These are phyloP conservation scores for Neoscytalidium dimidiatum DNA, from an alignment of 2,329 filamentous ascomycete species.

Conservation along the genomic window DNA sequence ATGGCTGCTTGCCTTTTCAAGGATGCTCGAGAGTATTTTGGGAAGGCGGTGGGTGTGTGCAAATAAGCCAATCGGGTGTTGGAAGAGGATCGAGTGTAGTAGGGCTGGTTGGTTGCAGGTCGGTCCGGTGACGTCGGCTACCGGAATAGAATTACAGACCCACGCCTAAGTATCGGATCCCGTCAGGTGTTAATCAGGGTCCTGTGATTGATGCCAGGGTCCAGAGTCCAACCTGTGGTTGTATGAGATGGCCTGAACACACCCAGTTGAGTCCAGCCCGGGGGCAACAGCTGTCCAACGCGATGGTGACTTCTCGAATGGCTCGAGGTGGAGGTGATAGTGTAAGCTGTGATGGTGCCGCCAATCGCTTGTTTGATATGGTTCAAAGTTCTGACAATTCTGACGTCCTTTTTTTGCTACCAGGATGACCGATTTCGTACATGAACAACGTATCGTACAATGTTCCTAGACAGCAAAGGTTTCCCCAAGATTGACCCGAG, in stretches of 20 bases:
- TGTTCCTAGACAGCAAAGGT: background rate
- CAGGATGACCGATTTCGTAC: background rate
- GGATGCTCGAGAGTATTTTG: background rate
- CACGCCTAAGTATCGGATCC: background rate
- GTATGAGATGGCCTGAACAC: background rate
- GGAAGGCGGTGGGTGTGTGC: background rate
- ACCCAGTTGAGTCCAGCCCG: background rate
- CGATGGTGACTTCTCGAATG: background rate
- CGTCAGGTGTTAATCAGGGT: background rate
- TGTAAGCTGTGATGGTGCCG: background rate
- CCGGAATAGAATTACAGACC: background rate
- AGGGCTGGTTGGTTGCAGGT: background rate
- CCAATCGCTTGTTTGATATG: background rate
- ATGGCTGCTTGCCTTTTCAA: background rate
- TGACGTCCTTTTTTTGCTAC: background rate
- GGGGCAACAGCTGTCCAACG: background rate
- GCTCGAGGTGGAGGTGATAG: background rate
- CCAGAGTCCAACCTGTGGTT: background rate
- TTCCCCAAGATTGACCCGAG: background rate
- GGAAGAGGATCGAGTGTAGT: background rate
- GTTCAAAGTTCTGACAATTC: background rate
- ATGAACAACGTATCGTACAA: background rate
- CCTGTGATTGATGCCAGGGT: background rate
- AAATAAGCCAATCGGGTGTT: background rate
- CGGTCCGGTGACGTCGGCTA: background rate